Evolutionary conservation across 768 basidiomycete species (phyloP).

Genomic region (Auriscalpium vulgare): DNA sequence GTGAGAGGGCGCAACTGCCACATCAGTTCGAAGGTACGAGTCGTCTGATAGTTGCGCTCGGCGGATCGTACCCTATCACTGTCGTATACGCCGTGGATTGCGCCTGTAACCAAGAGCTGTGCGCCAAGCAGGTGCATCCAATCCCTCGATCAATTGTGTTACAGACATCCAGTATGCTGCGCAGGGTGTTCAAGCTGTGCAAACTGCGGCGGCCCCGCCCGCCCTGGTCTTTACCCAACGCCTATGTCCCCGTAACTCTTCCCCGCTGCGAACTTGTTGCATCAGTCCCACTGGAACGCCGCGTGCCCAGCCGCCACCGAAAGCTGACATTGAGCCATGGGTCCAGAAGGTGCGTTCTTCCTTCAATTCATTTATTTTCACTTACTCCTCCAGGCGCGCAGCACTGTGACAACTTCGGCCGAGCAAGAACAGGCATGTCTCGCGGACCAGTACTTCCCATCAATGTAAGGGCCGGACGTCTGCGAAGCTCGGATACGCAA

Average conservation of each 20-base stretch:
- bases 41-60: slow-evolving; percentile 30
- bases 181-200: slow-evolving; percentile 72
- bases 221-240: no score
- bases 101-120: slow-evolving; percentile 80
- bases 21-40: no score
- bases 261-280: slow-evolving; percentile 60
- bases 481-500: slow-evolving; percentile 49
- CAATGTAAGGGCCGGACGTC: slow-evolving; percentile 51
- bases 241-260: slow-evolving; percentile 41
- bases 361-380: no score
- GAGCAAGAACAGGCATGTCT: slow-evolving; percentile 74
- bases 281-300: no score
- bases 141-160: no score
- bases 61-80: slow-evolving; percentile 71
- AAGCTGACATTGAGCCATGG: slow-evolving; percentile 57
- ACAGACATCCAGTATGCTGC: no score
- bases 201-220: slow-evolving; percentile 46
- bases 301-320: slow-evolving; percentile 62
- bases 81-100: slow-evolving; percentile 93
- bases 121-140: slow-evolving; percentile 63
- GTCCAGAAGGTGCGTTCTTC: slow-evolving; percentile 47
- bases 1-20: no score
- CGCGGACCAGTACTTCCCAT: slow-evolving; percentile 72
- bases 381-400: no score
- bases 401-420: no score